phyloP scores from a whole-genome alignment of 495 filamentous ascomycete species.

The Evansstolkia leycettana region DNA sequence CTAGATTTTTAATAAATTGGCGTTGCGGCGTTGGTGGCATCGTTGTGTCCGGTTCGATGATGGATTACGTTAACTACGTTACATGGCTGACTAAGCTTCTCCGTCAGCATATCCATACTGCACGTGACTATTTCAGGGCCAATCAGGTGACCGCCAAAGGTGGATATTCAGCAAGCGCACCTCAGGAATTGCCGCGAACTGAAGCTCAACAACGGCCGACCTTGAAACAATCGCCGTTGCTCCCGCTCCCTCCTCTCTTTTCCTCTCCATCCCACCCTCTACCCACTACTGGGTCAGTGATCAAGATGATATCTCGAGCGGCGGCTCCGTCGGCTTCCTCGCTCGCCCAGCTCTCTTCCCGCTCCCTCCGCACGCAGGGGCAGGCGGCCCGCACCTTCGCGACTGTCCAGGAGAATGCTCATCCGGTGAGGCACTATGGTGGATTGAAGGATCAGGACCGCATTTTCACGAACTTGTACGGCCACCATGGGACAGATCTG shows the following conservation, averaged over 20 bases:
- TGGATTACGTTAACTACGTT: no score
- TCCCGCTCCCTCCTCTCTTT: constrained; percentile 12
- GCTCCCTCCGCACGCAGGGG: constrained; percentile 39
- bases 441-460: constrained; percentile 88
- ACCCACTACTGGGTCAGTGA: constrained; percentile 17
- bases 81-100: neutral
- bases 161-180: constrained; percentile 37
- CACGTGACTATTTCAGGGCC: constrained; percentile 18
- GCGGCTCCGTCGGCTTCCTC: constrained; percentile 35
- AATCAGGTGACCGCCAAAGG: constrained; percentile 29
- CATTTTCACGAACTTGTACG: constrained; percentile 98
- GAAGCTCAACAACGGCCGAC: constrained; percentile 12
- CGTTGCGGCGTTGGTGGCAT: no score
- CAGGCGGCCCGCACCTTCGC: constrained; percentile 59
- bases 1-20: no score
- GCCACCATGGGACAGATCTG: constrained; percentile 78
- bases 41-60: no score
- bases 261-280: constrained; percentile 12
- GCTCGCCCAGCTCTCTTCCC: constrained; percentile 41
- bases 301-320: constrained; percentile 41
- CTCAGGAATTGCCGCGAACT: constrained; percentile 27
- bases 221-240: constrained; percentile 10
- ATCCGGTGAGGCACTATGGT: constrained; percentile 63
- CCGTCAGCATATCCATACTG: neutral
- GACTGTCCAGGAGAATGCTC: constrained; percentile 73